Evolutionary conservation across 1,284 basidiomycete genomes (phyloP), one percentile per base, ranked within the genome.

Genomic region (Afroboletus lepidellus): DNA sequence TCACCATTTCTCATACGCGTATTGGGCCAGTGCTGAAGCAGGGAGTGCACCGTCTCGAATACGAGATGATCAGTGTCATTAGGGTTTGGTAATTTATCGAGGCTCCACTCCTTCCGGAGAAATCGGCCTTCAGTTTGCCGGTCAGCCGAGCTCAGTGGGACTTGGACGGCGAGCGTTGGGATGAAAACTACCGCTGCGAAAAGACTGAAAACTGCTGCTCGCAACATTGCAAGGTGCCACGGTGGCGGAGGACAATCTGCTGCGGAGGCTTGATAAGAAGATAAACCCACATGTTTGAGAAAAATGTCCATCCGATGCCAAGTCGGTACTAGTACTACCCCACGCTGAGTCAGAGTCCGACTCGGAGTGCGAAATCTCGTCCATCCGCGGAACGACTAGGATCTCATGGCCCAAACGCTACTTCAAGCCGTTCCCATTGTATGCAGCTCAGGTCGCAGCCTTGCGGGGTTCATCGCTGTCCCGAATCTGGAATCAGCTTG

Each of bases 1-100:
- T 48, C 16, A 73, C 76, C 77, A 59, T 80, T 80, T 36, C 74
- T 70, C 58, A 75, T 75, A 8, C 73, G 69, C 1, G 76, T 77
- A 51, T 81, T 78, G 2, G 77, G 75, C 79, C 78, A 80, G 42
- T 75, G 75, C 50, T 80, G 76, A 6, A 80, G 55, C 0, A 67
- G 21, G 1, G 67, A 70, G 23, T 60, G 20, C 0, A 57, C 60
- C 1, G 66, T 69, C 34, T 69, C 67, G 24, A 67, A 69, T 1
- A 69, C 54, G 21, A 69, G 58, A 38, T 69, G 53, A n/a, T 65
- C 54, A 1, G 65, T 66, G 0, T 39, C 30, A 33, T 62, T 60
- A 1, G 58, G 50, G 11, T 48, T 30, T 3, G 59, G 66, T 20
- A 20, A 15, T n/a, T 33, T 16, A 11, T 64, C 37, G 3, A 66